Evolutionary conservation across 2,329 filamentous ascomycete species (phyloP).

Genomic region (Rhynchosporium graminicola): DNA sequence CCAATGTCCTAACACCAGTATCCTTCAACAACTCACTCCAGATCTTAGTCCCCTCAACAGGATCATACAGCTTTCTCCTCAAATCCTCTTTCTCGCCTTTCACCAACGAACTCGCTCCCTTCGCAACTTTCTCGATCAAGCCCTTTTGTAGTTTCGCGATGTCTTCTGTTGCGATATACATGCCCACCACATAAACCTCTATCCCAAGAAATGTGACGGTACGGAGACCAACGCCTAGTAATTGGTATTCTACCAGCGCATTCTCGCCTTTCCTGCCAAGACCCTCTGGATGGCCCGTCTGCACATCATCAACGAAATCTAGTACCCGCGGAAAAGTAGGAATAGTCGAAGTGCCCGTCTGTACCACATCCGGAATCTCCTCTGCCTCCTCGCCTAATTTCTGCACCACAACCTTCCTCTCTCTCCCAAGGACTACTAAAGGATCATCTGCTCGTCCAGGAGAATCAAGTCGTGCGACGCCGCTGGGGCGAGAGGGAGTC

Average conservation of each 20-base stretch:
- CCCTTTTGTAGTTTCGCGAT: slow-evolving; percentile 77
- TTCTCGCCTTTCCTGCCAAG: slow-evolving; percentile 19
- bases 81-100: slow-evolving; percentile 77
- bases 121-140: slow-evolving; percentile 74
- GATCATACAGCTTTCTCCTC: slow-evolving; percentile 68
- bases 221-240: slow-evolving; percentile 84
- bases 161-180: slow-evolving; percentile 85
- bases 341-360: slow-evolving; percentile 38
- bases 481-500: too few relatives aligned
- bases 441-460: slow-evolving; percentile 32
- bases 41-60: slow-evolving; percentile 65
- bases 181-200: slow-evolving; percentile 91
- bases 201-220: slow-evolving; percentile 88
- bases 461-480: slow-evolving; percentile 24
- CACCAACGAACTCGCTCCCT: slow-evolving; percentile 79
- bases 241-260: slow-evolving; percentile 69
- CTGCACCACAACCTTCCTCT: slow-evolving; percentile 37
- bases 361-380: slow-evolving; percentile 44
- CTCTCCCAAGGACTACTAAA: slow-evolving; percentile 35
- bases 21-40: slow-evolving; percentile 73
- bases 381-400: slow-evolving; percentile 38
- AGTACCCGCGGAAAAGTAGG: slow-evolving; percentile 38
- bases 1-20: slow-evolving; percentile 69
- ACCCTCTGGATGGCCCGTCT: slow-evolving; percentile 18
- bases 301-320: slow-evolving; percentile 34